A percentile compares a stretch with the other conserved stretches of the same genome.
Evolutionary conservation across 768 basidiomycete genomes (phyloP).

Genomic region (Leccinum rimulosum): DNA sequence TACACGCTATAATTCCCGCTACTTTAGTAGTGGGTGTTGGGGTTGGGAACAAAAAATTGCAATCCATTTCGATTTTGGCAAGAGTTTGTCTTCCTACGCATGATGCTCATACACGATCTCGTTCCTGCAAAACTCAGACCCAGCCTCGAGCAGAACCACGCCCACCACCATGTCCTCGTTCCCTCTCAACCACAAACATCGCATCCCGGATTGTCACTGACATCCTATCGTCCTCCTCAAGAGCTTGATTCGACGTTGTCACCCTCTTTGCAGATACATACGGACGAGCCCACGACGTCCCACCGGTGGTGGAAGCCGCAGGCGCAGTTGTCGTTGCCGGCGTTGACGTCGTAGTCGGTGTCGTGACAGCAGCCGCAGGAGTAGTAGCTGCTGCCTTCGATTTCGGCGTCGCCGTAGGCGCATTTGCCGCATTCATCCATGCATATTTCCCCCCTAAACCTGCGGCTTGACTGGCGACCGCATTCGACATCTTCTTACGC

Average conservation of each 20-base stretch:
- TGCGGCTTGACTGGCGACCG: constrained; percentile 85
- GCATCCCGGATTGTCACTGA: constrained; percentile 74
- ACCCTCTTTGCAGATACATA: constrained; percentile 57
- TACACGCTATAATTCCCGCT: not conserved
- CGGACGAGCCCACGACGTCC: constrained; percentile 55
- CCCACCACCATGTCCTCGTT: constrained; percentile 72
- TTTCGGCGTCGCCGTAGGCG: constrained; percentile 41
- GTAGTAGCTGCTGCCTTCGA: constrained; percentile 34
- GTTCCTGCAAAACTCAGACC: too few species aligned
- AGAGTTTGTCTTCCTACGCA: too few species aligned
- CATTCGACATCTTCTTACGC: constrained; percentile 88
- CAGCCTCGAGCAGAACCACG: constrained; percentile 40
- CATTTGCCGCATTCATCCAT: constrained; percentile 79
- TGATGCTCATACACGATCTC: too few species aligned
- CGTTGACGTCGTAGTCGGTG: constrained; percentile 24
- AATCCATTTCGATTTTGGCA: too few species aligned
- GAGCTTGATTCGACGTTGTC: constrained; percentile 31
- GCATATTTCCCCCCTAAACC: constrained; percentile 79
- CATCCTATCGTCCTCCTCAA: constrained; percentile 59
- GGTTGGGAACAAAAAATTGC: too few species aligned
- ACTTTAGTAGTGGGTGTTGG: too few species aligned
- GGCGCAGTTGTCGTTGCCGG: constrained; percentile 34
- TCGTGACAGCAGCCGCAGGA: constrained; percentile 29
- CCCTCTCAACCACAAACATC: constrained; percentile 82
- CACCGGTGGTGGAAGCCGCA: constrained; percentile 25